Base-by-base conservation (phyloP, 169 alveolate genomes). In the Eimeria necatrix region DNA sequence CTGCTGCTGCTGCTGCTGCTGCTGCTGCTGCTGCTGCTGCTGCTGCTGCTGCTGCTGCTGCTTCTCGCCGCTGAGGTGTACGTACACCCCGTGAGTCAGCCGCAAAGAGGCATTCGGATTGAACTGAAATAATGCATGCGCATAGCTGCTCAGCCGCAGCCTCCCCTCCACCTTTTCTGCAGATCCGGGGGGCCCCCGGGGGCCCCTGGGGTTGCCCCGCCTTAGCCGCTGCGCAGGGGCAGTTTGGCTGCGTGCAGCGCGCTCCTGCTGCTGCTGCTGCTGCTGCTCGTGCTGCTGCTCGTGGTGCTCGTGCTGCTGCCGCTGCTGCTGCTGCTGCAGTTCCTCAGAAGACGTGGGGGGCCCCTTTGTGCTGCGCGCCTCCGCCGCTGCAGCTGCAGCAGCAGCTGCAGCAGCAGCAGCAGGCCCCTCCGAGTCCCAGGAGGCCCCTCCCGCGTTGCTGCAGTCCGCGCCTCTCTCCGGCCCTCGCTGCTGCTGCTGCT, bases 381-480 rank as follows among this genome's bases (percentile, higher is more conserved):
- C n/a, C n/a, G 73, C 73, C 22, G 81, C 49, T 71, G 81, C 81
- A n/a, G 81, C 22, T 71, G 81, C 81, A n/a, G 81, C 51, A n/a
- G 81, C 46, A 9, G 51, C 49, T 71, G 10, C 49, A 9, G 49
- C 16, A n/a, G 51, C 49, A 20, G 81, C 81, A n/a, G 64, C 20
- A 56, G 64, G 14, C 20, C 64, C 14, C 64, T 56, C 64, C 64
- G 64, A 14, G 20, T 56, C 64, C 64, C 8, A 56, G 64, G 64
- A 14, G 14, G 64, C 8, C 20, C 64, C 64, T 8, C 64, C 64
- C 64, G 8, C 14, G 14, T 14, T 56, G 64, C 14, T 14, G 14
- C 14, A 56, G 64, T 8, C 20, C 20, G 64, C 64, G 20, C 64
- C 64, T 56, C 64, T 56, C 49, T 32, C 51, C 49, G 3, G 41